phyloP scores from a whole-genome alignment of 352 stramenopile genomes.

The Phytophthora agathidicida region DNA sequence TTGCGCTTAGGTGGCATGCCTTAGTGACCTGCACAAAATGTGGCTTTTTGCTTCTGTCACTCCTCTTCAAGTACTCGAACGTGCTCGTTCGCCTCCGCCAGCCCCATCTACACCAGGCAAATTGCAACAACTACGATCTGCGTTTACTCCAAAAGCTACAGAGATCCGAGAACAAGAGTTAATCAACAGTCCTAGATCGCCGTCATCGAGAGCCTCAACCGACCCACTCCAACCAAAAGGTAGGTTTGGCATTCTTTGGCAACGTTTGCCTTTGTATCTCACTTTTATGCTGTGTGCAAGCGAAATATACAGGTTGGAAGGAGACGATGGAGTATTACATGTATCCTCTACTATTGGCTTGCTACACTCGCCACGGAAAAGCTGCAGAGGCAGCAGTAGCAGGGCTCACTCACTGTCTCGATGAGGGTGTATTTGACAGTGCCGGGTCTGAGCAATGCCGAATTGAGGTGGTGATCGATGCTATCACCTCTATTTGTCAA shows the following conservation, averaged over 20 bases:
- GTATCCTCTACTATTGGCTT: constrained; percentile 77
- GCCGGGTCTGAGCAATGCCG: constrained; percentile 40
- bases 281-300: constrained; percentile 8
- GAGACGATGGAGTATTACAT: constrained; percentile 72
- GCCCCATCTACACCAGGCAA: constrained; percentile 25
- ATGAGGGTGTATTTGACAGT: constrained; percentile 62
- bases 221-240: constrained; percentile 1
- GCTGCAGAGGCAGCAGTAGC: constrained; percentile 56
- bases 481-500: constrained; percentile 74
- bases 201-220: background rate
- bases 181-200: constrained; percentile 1
- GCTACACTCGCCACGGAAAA: constrained; percentile 75
- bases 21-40: constrained; percentile 46
- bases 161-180: constrained; percentile 36
- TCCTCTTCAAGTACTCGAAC: constrained; percentile 19
- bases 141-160: constrained; percentile 24
- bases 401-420: constrained; percentile 62
- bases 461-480: constrained; percentile 65
- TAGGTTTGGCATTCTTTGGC: background rate
- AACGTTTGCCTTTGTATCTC: background rate
- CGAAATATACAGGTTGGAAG: constrained; percentile 24
- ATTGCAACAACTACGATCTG: constrained; percentile 18
- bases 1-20: constrained; percentile 30
- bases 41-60: constrained; percentile 47
- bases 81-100: constrained; percentile 9